These are phyloP conservation scores for Globisporangium viniferum DNA, from an alignment of 352 stramenopile genomes.

Conservation along the genomic window DNA sequence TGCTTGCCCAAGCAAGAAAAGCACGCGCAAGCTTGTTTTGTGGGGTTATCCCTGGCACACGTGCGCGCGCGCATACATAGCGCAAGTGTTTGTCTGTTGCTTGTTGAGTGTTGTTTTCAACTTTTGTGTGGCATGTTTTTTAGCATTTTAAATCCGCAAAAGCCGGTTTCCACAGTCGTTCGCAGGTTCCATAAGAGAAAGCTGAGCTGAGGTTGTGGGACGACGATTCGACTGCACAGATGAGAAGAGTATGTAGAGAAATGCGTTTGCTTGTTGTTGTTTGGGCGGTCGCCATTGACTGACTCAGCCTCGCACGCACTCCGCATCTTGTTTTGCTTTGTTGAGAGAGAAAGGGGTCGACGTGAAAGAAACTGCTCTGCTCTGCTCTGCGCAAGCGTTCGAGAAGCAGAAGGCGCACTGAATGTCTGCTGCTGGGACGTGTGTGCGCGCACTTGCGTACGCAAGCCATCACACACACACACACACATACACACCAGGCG, in stretches of 20 bases:
- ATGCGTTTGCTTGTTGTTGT: no score
- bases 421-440: neutral
- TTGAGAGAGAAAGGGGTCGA: constrained; percentile 10
- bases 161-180: constrained; percentile 2
- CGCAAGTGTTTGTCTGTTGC: neutral
- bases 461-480: neutral
- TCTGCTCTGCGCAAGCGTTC: neutral
- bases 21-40: neutral
- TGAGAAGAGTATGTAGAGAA: neutral
- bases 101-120: neutral
- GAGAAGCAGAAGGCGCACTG: neutral
- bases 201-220: neutral
- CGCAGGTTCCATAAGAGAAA: neutral
- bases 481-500: neutral
- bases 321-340: neutral
- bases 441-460: neutral
- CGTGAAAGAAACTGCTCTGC: constrained; percentile 16
- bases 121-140: neutral
- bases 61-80: neutral
- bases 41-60: neutral
- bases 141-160: neutral
- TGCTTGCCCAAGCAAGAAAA: neutral
- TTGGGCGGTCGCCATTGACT: neutral
- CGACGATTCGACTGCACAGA: neutral
- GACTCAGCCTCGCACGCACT: constrained; percentile 3